Conservation (phyloP, 75 land plant species). For the Sequoiadendron giganteum region DNA sequence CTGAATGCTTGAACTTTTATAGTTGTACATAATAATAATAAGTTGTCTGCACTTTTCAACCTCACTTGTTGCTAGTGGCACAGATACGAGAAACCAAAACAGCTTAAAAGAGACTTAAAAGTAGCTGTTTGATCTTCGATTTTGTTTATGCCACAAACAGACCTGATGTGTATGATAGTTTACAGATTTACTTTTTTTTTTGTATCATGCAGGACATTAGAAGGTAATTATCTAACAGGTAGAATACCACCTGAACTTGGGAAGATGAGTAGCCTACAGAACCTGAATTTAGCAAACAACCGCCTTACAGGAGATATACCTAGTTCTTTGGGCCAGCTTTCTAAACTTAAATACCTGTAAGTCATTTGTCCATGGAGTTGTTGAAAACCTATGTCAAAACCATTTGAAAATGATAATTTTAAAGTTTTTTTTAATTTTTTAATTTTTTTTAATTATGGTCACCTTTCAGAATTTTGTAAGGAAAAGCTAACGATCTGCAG, state of each 20-base stretch:
- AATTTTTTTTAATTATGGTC: background rate
- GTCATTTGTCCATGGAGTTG: background rate
- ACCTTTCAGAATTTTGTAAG: background rate
- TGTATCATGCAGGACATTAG: constrained; percentile 39
- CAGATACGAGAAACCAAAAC: background rate
- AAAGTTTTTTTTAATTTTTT: no score
- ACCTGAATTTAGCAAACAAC: constrained; percentile 47
- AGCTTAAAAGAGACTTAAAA: background rate
- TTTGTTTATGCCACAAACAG: background rate
- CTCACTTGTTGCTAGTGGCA: background rate
- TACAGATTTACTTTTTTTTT: constrained; percentile 2
- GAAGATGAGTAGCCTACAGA: constrained; percentile 27
- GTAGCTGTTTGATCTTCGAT: background rate
- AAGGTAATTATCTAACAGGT: constrained; percentile 45
- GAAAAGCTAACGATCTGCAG: background rate
- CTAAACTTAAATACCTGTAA: constrained; percentile 48
- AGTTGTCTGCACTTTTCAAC: background rate
- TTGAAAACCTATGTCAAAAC: background rate
- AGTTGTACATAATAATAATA: background rate
- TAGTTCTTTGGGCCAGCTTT: constrained; percentile 33
- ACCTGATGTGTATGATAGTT: background rate
- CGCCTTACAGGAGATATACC: constrained; percentile 43
- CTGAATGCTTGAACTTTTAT: background rate
- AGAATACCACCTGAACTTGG: constrained; percentile 46
- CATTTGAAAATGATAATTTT: background rate